Evolutionary conservation across 306 rosid genomes (phyloP), one percentile per base, ranked within the genome.

Genomic region (Morella rubra): DNA sequence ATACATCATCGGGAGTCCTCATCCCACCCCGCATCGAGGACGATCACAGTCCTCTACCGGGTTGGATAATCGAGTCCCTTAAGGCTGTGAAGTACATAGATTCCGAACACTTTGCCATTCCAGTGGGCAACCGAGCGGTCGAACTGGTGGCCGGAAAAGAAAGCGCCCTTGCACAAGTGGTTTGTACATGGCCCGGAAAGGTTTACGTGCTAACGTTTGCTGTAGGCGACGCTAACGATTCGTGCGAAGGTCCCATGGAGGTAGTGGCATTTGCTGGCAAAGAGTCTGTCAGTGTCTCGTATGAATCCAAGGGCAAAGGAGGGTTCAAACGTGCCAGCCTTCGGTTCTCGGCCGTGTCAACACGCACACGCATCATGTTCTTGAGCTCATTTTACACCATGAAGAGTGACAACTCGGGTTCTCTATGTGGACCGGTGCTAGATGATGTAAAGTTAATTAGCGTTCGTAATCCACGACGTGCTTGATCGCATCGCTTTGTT

Each of bases 131-230:
- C 56, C 84, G 98, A 74, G 96, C 91, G 0, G 77, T 93, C 10
- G 96, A 93, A 65, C 91, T 93, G 44, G 85, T 93, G n/a, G 93
- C 89, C 8, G 98, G 98, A 5, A 89, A 81, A 83, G 98, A 93
- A 41, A 89, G 98, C 73, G 87, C 98, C 5, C 40, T 93, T 9
- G 86, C 94, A 32, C 98, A 93, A 73, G 74, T 77, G 0, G 98
- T 86, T 7, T 12, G 49, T 4, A 93, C 96, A 0, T 64, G n/a
- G 5, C 66, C 84, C 11, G 86, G 88, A 3, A 85, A 76, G 61
- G 15, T 60, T 27, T 93, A 90, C 65, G 93, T 55, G 5, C 91
- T 93, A 27, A 85, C 87, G n/a, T 93, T 93, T 55, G n/a, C 82
- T 0, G 98, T 90, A 0, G 96, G 98, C 4, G 98, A 93, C 69